Percentiles rank a stretch among this genome's conserved stretches.
These are phyloP conservation scores for Fusarium sp. DNA, from an alignment of 2,329 filamentous ascomycete genomes.

Conservation along the genomic window DNA sequence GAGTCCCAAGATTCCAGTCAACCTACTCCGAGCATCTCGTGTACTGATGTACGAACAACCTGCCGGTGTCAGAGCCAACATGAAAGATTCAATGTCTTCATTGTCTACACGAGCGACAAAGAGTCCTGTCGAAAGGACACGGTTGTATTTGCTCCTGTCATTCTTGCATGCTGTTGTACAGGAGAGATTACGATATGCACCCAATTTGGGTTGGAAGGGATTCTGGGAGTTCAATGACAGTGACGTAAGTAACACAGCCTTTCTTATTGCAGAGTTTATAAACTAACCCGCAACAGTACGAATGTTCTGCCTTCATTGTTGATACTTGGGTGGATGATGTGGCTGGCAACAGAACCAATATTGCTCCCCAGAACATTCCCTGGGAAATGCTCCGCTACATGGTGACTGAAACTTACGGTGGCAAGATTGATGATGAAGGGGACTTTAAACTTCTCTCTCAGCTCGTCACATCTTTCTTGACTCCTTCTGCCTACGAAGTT, in stretches of 20 bases:
- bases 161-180: slow-evolving; percentile 97
- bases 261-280: background rate
- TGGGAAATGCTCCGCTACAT: slow-evolving; percentile 96
- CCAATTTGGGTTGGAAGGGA: slow-evolving; percentile 94
- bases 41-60: slow-evolving; percentile 99
- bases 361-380: slow-evolving; percentile 92
- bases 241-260: slow-evolving; percentile 75
- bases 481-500: slow-evolving; percentile 89
- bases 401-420: slow-evolving; percentile 94
- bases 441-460: slow-evolving; percentile 81
- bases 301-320: slow-evolving; percentile 96
- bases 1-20: slow-evolving; percentile 96
- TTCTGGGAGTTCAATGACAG: slow-evolving; percentile 99
- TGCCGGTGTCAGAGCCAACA: slow-evolving; percentile 94
- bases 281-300: slow-evolving; percentile 71
- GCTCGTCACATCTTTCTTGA: slow-evolving; percentile 83
- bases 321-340: slow-evolving; percentile 92
- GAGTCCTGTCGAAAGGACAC: slow-evolving; percentile 88
- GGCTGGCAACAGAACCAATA: slow-evolving; percentile 87
- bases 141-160: slow-evolving; percentile 89
- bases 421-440: slow-evolving; percentile 92
- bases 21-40: slow-evolving; percentile 89
- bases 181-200: slow-evolving; percentile 93
- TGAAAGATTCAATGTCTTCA: slow-evolving; percentile 95
- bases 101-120: slow-evolving; percentile 81